These are phyloP conservation scores for Corrigiola litoralis DNA, from an alignment of 179 eudicot species.

Conservation along the genomic window DNA sequence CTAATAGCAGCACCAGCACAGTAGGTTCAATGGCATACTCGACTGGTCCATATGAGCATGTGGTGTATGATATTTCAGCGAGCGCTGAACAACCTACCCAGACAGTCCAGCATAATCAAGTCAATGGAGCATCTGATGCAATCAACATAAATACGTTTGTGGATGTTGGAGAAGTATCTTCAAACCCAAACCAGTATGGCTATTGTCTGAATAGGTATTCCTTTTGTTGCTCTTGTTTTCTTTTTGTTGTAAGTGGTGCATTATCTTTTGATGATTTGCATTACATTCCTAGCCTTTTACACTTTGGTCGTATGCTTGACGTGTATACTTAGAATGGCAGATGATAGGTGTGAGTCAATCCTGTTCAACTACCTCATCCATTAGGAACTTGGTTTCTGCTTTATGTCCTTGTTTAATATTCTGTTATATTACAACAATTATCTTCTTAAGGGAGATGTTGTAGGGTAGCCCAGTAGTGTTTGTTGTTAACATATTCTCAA, in stretches of 20 bases:
- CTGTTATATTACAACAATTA: too few relatives aligned
- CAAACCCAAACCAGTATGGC: slow-evolving; percentile 26
- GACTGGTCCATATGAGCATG: slow-evolving; percentile 51
- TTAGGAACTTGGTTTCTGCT: not conserved
- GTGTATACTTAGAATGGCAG: not conserved
- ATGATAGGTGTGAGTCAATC: not conserved
- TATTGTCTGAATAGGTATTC: slow-evolving; percentile 29
- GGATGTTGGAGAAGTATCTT: slow-evolving; percentile 29
- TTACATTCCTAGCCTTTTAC: not conserved
- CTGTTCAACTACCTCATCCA: not conserved
- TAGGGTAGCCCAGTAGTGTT: too few relatives aligned
- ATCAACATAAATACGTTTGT: slow-evolving; percentile 7
- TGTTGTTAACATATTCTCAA: too few relatives aligned
- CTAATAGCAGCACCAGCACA: slow-evolving; percentile 33
- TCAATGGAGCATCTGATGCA: slow-evolving; percentile 25
- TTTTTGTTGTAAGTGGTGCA: not conserved
- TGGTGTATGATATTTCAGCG: slow-evolving; percentile 24
- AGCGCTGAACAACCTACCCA: slow-evolving; percentile 28
- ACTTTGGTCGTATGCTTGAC: not conserved
- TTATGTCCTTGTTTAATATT: not conserved
- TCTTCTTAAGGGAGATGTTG: not conserved
- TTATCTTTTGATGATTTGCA: not conserved
- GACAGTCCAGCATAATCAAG: slow-evolving; percentile 19
- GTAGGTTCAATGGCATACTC: slow-evolving; percentile 39
- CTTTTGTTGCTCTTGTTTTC: not conserved